Evolutionary conservation across 345 rosid genomes (phyloP).

Genomic region (Eucalyptus decipiens): DNA sequence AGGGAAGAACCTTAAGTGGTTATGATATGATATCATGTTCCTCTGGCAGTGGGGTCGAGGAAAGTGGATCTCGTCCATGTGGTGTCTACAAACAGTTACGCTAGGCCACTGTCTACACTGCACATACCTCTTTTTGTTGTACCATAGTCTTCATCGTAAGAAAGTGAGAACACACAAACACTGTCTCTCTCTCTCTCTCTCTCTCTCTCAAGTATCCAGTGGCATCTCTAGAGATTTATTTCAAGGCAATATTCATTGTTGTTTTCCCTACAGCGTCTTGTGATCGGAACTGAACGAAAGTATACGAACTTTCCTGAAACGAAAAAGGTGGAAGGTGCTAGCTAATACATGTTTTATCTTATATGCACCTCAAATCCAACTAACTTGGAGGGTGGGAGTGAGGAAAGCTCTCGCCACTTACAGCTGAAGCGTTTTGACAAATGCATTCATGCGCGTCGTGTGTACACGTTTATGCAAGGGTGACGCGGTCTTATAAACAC

Average conservation of each 20-base stretch:
- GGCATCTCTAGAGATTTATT: neutral
- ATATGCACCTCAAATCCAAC: neutral
- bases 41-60: neutral
- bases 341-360: neutral
- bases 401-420: neutral
- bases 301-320: neutral
- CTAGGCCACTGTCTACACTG: neutral
- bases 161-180: neutral
- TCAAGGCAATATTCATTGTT: neutral
- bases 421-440: neutral
- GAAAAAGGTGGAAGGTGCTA: neutral
- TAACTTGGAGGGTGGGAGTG: neutral
- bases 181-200: neutral
- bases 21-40: neutral
- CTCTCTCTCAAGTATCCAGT: neutral
- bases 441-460: neutral
- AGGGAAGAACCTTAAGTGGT: neutral
- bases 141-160: neutral
- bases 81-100: neutral
- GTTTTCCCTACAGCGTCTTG: neutral
- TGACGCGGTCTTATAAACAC: neutral
- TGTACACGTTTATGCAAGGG: neutral
- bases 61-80: neutral
- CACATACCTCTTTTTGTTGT: neutral
- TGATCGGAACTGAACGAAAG: neutral